Evolutionary conservation across 2,329 filamentous ascomycete genomes (phyloP), one percentile per base, ranked within the genome.

Genomic region (Ceratocystis lukuohia): DNA sequence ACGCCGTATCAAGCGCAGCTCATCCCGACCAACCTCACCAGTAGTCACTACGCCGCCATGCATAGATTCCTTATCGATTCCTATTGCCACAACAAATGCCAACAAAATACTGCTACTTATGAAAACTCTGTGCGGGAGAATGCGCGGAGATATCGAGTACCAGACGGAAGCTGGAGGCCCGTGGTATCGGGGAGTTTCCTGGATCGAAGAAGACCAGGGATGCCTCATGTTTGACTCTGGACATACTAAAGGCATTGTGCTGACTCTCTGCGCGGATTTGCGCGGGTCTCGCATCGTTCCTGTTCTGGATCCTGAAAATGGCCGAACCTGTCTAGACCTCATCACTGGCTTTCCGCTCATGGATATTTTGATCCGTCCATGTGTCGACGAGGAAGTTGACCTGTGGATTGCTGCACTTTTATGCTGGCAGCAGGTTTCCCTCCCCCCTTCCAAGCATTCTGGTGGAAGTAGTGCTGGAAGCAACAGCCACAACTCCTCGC

Each of bases 331-430:
- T 57, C 63, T 68, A 5, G 64, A 68, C n/a, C 37, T 68, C 17
- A 30, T 68, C 45, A 68, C 66, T 17, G 61, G 48, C 1, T 68
- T 64, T 48, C 61, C 66, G 12, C 59, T 66, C 12, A 68, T 66
- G 61, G 82, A 88, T 69, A 77, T 90, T 56, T 77, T 88, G 65
- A 76, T 94, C 67, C 82, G 86, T 45, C 87, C 89, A 15, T 74
- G 83, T 7, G 80, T 81, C 2, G 75, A 81, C 41, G 82, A 85
- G 22, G 88, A 93, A 71, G 84, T 87, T 70, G 88, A 93, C 70
- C 79, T 87, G 25, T 94, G 89, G 89, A 83, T 92, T 66, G 89
- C 89, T 15, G 89, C 89, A 6, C 75, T 94, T 57, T 79, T 93
- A 41, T 90, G 87, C 73, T 94, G 89, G 89, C 88, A 91, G 73